Base-by-base conservation (phyloP, 2,329 filamentous ascomycete species). In the Beauveria rudraprayagi region DNA sequence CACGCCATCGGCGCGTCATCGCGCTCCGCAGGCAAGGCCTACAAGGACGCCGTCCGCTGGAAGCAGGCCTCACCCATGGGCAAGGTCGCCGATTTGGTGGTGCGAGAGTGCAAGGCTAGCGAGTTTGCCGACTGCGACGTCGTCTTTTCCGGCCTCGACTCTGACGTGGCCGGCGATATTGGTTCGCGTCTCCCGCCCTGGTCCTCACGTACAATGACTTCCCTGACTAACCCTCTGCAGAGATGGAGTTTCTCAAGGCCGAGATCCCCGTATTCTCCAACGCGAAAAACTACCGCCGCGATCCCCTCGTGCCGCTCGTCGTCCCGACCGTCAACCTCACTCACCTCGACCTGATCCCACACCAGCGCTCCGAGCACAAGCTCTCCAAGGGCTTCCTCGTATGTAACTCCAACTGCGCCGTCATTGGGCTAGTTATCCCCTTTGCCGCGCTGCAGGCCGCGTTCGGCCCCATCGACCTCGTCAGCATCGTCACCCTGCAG, bases 341-440 rank as follows among this genome's bases (percentile, higher is more conserved):
- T 48, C 93, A 97, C 76, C 83, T 97, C 69, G 84, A 89, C 70
- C 82, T 97, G 64, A 93, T 97, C 71, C 88, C 89, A n/a, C 87
- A 95, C 75, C 93, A 97, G 78, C 84, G 90, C 64, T 81, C 85
- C 70, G 81, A 89, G 48, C 84, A 89, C 73, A 78, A 79, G 30
- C 80, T 96, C 50, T 79, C 88, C 64, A 92, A 90, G 76, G 94
- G 94, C 26, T 96, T 97, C 78, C 78, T 97, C 43, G 91, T 97
- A 63, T 97, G 93, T 83, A 97, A 97, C 80, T 96, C 91, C 66
- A 97, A 97, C 79, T 99, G 94, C 77, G 93, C 93, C 61, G 93
- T 97, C 70, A 96, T 97, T 69, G 93, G 93, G 53, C 85, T 97
- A 62, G 93, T 97, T 63, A 95, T 96, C 65, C 94, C 94, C 26